Percentiles rank a stretch among this genome's conserved stretches.
Evolutionary conservation across 305 asterid species (phyloP).

Genomic region (Solanum hybrid): DNA sequence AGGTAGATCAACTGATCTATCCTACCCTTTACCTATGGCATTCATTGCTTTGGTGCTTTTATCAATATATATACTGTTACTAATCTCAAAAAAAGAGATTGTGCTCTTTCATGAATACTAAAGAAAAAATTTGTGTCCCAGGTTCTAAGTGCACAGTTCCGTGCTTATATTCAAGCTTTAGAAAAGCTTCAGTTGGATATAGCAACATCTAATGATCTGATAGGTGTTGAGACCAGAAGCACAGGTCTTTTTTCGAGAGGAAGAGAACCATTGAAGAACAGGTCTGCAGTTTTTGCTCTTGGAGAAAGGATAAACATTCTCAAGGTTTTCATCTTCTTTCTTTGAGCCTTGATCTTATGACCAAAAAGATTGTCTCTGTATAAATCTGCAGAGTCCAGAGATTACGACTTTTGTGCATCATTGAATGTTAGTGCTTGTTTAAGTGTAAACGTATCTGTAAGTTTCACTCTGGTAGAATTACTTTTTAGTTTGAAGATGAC

Average conservation of each 20-base stretch:
- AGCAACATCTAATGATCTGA: slow-evolving; percentile 92
- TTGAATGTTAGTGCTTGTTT: not conserved
- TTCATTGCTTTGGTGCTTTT: not conserved
- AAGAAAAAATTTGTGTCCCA: slow-evolving; percentile 18
- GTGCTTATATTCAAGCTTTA: slow-evolving; percentile 96
- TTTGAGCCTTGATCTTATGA: not conserved
- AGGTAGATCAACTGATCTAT: not conserved
- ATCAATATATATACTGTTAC: not conserved
- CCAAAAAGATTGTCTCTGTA: not conserved
- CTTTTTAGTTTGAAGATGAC: not conserved
- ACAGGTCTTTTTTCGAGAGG: slow-evolving; percentile 85
- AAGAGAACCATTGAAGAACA: slow-evolving; percentile 95
- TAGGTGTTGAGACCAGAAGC: slow-evolving; percentile 95
- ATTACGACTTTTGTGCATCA: not conserved
- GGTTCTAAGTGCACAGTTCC: slow-evolving; percentile 89
- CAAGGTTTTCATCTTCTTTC: slow-evolving; percentile 42
- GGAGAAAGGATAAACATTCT: slow-evolving; percentile 95
- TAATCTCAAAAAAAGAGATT: not conserved
- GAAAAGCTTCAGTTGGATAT: slow-evolving; percentile 96
- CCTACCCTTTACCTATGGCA: not conserved
- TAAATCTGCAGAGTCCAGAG: not conserved
- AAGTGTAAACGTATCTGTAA: not conserved
- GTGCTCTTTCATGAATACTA: not conserved
- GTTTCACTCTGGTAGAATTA: not conserved
- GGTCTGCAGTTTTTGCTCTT: slow-evolving; percentile 95